Conservation (phyloP, 2,329 filamentous ascomycete genomes). For the Pseudocercospora musae region DNA sequence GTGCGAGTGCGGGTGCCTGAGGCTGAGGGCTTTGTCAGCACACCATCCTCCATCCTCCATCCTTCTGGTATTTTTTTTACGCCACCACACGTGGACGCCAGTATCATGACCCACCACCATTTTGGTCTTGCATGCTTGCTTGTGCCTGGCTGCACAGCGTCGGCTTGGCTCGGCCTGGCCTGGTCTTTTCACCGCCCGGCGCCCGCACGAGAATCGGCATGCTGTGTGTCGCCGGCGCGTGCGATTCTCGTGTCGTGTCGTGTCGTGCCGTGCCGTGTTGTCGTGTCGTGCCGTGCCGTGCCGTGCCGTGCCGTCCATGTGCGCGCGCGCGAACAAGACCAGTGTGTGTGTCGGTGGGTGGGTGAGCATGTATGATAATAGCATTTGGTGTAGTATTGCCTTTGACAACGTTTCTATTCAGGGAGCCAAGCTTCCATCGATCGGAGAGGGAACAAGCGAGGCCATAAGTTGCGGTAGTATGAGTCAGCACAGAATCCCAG, state of each 20-base stretch:
- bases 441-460: neutral
- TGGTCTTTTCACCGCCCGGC: too few relatives aligned
- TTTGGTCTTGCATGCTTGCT: neutral
- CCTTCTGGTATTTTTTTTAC: too few relatives aligned
- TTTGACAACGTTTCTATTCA: slow-evolving; percentile 2
- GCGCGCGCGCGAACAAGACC: neutral
- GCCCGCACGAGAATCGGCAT: too few relatives aligned
- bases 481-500: neutral
- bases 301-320: too few relatives aligned
- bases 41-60: too few relatives aligned
- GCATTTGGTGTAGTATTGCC: neutral
- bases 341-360: neutral
- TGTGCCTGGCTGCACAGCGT: neutral
- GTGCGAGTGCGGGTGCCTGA: too few relatives aligned
- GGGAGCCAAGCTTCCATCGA: too few relatives aligned
- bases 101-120: too few relatives aligned
- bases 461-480: neutral
- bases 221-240: neutral
- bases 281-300: too few relatives aligned
- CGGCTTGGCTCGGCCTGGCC: too few relatives aligned
- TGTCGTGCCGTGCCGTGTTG: too few relatives aligned
- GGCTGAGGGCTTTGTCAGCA: slow-evolving; percentile 7
- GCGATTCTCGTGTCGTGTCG: neutral
- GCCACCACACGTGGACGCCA: neutral
- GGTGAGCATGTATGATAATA: too few relatives aligned